phyloP scores from a whole-genome alignment of 345 rosid genomes.

The Lagerstroemia speciosa region DNA sequence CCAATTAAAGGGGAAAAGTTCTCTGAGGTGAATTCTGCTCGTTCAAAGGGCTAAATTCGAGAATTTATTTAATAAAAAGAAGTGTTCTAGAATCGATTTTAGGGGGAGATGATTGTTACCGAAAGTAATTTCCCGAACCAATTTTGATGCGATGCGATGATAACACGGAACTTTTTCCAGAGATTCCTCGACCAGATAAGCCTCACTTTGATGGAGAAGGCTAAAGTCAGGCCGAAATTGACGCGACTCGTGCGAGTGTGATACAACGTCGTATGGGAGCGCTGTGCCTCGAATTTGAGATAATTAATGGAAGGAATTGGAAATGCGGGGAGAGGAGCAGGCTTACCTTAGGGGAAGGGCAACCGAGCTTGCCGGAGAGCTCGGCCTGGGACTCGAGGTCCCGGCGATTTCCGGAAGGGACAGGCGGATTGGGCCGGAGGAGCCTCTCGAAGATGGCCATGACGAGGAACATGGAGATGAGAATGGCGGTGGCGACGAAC shows the following conservation, averaged over 20 bases:
- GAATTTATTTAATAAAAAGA: too few relatives aligned
- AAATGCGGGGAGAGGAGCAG: not conserved
- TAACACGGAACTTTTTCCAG: not conserved
- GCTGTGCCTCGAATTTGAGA: not conserved
- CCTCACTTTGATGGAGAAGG: not conserved
- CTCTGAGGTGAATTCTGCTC: too few relatives aligned
- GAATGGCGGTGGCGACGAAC: slow-evolving; percentile 92
- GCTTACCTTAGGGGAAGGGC: slow-evolving; percentile 78
- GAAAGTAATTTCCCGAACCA: too few relatives aligned
- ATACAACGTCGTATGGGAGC: not conserved
- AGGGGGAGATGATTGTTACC: too few relatives aligned
- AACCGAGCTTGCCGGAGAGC: slow-evolving; percentile 44
- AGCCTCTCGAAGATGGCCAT: slow-evolving; percentile 91
- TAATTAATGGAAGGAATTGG: not conserved
- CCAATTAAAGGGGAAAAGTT: too few relatives aligned
- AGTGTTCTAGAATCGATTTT: too few relatives aligned
- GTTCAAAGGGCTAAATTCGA: too few relatives aligned
- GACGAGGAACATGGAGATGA: slow-evolving; percentile 90
- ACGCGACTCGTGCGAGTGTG: not conserved
- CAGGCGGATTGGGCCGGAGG: slow-evolving; percentile 28
- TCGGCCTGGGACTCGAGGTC: slow-evolving; percentile 56
- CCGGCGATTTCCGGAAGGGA: slow-evolving; percentile 13
- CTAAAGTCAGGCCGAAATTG: not conserved
- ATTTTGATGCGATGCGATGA: not conserved
- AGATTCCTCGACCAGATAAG: not conserved